Percentiles rank a stretch among this genome's conserved stretches.
Conservation (phyloP, 75 land plant genomes). For the Isoetes taiwanensis region DNA sequence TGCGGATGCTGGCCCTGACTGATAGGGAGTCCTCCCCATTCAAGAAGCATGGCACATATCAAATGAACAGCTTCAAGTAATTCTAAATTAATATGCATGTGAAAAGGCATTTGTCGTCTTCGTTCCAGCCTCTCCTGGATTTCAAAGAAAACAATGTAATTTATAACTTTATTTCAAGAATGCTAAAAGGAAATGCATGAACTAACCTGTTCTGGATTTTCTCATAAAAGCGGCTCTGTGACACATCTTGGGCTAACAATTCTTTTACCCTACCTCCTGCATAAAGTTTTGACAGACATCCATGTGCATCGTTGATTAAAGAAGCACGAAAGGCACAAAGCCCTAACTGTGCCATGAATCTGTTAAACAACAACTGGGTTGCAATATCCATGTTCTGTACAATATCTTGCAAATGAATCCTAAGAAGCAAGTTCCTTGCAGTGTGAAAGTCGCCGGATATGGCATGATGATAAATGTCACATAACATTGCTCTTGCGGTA, state of each 20-base stretch:
- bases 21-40: conserved; percentile 43
- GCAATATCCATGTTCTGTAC: conserved; percentile 77
- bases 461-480: conserved; percentile 90
- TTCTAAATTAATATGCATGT: conserved; percentile 93
- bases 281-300: conserved; percentile 70
- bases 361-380: conserved; percentile 74
- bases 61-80: conserved; percentile 79
- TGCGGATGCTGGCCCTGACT: conserved; percentile 23
- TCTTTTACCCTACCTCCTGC: conserved; percentile 82
- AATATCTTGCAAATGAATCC: conserved; percentile 85
- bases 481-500: conserved; percentile 94
- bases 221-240: conserved; percentile 75
- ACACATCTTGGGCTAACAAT: conserved; percentile 73
- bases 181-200: too few relatives aligned
- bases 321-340: conserved; percentile 72
- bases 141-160: not conserved
- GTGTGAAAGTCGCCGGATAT: conserved; percentile 59
- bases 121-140: conserved; percentile 74
- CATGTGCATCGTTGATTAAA: conserved; percentile 53
- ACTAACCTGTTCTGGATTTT: conserved; percentile 88
- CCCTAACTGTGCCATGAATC: conserved; percentile 91
- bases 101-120: conserved; percentile 89
- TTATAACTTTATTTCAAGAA: too few relatives aligned
- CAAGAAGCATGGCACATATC: conserved; percentile 74
- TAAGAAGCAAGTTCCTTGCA: conserved; percentile 64